Percentiles rank a stretch among this genome's conserved stretches.
phyloP scores from a whole-genome alignment of 345 rosid species.

The Arabidopsis thaliana region TAIR10.1 NC_003076.8:19854001-19854500 shows the following conservation, averaged over 20 bases:
- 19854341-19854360: constrained; percentile 78
- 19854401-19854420: constrained; percentile 87
- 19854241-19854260: constrained; percentile 88
- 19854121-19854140: constrained; percentile 1
- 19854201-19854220: constrained; percentile 62
- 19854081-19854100: constrained; percentile 11
- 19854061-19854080: neutral
- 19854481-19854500: constrained; percentile 65
- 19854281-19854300: constrained; percentile 76
- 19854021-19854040: constrained; percentile 26
- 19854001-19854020: constrained; percentile 18
- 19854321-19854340: constrained; percentile 56
- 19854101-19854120: neutral
- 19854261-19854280: constrained; percentile 67
- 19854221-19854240: constrained; percentile 92
- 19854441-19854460: constrained; percentile 88
- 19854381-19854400: constrained; percentile 72
- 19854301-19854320: constrained; percentile 79
- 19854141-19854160: neutral
- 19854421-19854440: constrained; percentile 80
- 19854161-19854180: neutral
- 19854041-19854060: neutral
- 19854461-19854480: constrained; percentile 73
- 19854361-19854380: constrained; percentile 63
- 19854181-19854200: neutral